Conservation (phyloP, 1,284 basidiomycete species). For the Sporisorium iseilematis-ciliati region DNA sequence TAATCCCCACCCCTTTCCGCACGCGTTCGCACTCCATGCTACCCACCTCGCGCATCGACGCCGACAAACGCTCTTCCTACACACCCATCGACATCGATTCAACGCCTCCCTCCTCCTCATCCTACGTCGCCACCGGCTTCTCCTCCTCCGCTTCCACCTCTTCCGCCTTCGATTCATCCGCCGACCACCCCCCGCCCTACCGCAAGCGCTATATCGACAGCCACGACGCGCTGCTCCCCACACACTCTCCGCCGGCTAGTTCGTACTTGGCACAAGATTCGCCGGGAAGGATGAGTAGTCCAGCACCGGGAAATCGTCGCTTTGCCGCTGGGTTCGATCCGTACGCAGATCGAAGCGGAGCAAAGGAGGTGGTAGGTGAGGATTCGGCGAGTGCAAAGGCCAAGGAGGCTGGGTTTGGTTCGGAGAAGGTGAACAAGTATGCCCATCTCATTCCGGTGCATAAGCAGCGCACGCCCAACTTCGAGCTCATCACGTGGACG, state of each 20-base stretch:
- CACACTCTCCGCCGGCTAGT: constrained; percentile 32
- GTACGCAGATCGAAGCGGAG: constrained; percentile 6
- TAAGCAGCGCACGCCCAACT: constrained; percentile 46
- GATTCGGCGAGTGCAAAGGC: constrained; percentile 50
- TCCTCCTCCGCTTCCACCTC: constrained; percentile 16
- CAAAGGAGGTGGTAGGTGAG: background rate
- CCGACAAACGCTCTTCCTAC: constrained; percentile 41
- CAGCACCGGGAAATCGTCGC: constrained; percentile 30
- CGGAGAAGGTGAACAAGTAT: constrained; percentile 50
- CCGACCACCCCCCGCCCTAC: constrained; percentile 32
- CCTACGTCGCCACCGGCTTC: constrained; percentile 18
- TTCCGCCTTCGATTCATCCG: constrained; percentile 17
- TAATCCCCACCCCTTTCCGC: background rate
- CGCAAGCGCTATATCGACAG: constrained; percentile 51
- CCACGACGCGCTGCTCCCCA: constrained; percentile 44
- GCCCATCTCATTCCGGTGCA: constrained; percentile 64
- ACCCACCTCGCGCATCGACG: constrained; percentile 41
- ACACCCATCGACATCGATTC: constrained; percentile 28
- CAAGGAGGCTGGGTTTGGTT: constrained; percentile 35
- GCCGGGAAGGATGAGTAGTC: constrained; percentile 29
- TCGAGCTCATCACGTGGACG: constrained; percentile 40
- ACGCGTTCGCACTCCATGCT: constrained; percentile 40
- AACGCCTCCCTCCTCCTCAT: constrained; percentile 10
- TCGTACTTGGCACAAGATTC: constrained; percentile 31
- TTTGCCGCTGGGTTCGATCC: constrained; percentile 54